Evolutionary conservation across 768 basidiomycete genomes (phyloP).

Genomic region (Clitopilus hobsonii): DNA sequence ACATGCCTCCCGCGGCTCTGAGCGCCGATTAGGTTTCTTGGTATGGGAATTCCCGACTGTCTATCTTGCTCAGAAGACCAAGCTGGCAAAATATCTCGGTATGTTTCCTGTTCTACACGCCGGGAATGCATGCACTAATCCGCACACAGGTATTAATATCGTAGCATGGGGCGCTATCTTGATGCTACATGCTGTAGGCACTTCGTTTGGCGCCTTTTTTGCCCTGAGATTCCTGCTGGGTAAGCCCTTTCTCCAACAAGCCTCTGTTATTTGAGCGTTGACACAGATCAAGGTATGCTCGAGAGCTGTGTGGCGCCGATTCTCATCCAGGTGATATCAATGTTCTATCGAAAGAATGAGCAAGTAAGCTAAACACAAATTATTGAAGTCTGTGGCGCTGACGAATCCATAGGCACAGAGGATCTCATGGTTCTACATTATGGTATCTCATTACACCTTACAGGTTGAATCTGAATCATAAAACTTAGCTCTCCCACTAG

Average conservation of each 20-base stretch:
- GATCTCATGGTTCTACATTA: constrained; percentile 64
- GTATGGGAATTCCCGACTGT: constrained; percentile 64
- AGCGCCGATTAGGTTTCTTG: constrained; percentile 40
- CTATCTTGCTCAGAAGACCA: constrained; percentile 58
- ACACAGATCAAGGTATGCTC: constrained; percentile 46
- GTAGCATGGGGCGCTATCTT: constrained; percentile 54
- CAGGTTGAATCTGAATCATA: too few relatives aligned
- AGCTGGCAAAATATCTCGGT: constrained; percentile 62
- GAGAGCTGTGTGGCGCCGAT: constrained; percentile 63
- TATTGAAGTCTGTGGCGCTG: neutral
- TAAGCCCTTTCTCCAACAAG: constrained; percentile 15
- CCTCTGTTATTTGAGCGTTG: neutral
- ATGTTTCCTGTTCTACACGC: constrained; percentile 1
- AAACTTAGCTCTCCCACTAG: too few relatives aligned
- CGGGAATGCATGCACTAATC: neutral
- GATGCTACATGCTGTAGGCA: constrained; percentile 54
- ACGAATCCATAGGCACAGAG: constrained; percentile 37
- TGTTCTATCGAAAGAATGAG: constrained; percentile 69
- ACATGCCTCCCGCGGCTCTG: neutral
- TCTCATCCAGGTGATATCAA: constrained; percentile 56
- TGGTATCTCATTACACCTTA: constrained; percentile 30
- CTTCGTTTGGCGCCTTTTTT: constrained; percentile 59
- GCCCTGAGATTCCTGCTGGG: constrained; percentile 57
- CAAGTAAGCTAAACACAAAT: constrained; percentile 29
- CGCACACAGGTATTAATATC: constrained; percentile 42